Evolutionary conservation across 129 eudicot genomes (phyloP).

Genomic region (Cynara cardunculus): DNA sequence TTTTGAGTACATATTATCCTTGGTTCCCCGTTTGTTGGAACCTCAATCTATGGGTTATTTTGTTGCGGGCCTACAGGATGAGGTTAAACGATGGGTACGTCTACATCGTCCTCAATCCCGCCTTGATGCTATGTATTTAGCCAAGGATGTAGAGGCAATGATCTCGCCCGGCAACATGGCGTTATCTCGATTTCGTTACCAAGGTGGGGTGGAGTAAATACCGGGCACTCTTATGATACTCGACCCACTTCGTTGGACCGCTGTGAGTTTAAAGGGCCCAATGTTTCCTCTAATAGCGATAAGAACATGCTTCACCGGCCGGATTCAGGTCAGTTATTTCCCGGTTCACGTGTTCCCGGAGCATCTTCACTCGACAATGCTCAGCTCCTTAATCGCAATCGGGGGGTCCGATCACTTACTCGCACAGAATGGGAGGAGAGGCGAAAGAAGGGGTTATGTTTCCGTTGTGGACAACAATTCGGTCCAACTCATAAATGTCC

Average conservation of each 20-base stretch:
- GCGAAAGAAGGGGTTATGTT: not conserved
- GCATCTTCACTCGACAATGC: not conserved
- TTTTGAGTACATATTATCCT: not conserved
- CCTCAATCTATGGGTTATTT: not conserved
- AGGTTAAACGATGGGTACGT: not conserved
- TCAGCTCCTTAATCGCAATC: not conserved
- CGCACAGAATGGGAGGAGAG: not conserved
- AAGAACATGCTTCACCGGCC: no score
- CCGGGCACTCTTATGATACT: not conserved
- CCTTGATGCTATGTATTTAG: not conserved
- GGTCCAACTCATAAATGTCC: not conserved
- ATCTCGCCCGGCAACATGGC: not conserved
- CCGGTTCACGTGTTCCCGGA: not conserved
- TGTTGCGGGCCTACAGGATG: not conserved
- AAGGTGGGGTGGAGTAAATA: not conserved
- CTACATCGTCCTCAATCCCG: not conserved
- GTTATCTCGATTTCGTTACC: not conserved
- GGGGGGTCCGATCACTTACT: not conserved
- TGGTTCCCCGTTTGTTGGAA: not conserved
- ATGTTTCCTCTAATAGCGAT: not conserved
- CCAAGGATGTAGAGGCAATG: not conserved
- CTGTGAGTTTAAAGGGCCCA: not conserved
- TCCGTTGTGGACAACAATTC: not conserved
- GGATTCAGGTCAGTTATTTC: not conserved
- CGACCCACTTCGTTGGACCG: not conserved